These are phyloP conservation scores for Mollisia scopiformis DNA, from an alignment of 2,329 filamentous ascomycete species.

Conservation along the genomic window DNA sequence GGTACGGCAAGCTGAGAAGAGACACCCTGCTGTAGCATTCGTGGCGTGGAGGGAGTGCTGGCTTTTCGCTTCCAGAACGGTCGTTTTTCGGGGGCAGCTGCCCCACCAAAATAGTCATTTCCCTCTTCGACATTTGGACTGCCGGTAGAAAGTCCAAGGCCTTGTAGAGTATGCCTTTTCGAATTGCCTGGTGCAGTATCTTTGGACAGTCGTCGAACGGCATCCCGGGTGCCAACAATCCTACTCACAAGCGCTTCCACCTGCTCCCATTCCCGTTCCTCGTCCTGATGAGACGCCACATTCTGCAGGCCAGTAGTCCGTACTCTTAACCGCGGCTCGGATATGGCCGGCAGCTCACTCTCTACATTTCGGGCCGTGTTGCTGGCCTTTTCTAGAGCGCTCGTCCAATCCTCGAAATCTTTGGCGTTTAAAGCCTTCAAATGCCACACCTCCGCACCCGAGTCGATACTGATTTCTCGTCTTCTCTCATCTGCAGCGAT, in stretches of 20 bases:
- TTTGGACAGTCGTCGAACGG: constrained; percentile 81
- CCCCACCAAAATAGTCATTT: constrained; percentile 55
- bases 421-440: constrained; percentile 79
- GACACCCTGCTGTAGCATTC: constrained; percentile 28
- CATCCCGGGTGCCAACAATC: constrained; percentile 86
- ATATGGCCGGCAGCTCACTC: constrained; percentile 26
- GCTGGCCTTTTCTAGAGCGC: constrained; percentile 82
- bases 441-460: constrained; percentile 96
- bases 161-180: constrained; percentile 30
- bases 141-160: constrained; percentile 40
- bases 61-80: constrained; percentile 95
- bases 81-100: constrained; percentile 57
- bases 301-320: constrained; percentile 34
- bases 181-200: constrained; percentile 66
- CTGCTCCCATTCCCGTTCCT: constrained; percentile 84
- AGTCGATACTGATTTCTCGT: constrained; percentile 94
- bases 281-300: constrained; percentile 45
- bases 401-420: constrained; percentile 88
- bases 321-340: constrained; percentile 36
- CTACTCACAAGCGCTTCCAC: constrained; percentile 85
- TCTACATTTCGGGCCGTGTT: constrained; percentile 62
- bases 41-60: constrained; percentile 37
- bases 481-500: constrained; percentile 87
- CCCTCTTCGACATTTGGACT: constrained; percentile 49
- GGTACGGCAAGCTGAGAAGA: constrained; percentile 35